Conservation (phyloP, 2,329 filamentous ascomycete genomes). For the Xylaria sp. region DNA sequence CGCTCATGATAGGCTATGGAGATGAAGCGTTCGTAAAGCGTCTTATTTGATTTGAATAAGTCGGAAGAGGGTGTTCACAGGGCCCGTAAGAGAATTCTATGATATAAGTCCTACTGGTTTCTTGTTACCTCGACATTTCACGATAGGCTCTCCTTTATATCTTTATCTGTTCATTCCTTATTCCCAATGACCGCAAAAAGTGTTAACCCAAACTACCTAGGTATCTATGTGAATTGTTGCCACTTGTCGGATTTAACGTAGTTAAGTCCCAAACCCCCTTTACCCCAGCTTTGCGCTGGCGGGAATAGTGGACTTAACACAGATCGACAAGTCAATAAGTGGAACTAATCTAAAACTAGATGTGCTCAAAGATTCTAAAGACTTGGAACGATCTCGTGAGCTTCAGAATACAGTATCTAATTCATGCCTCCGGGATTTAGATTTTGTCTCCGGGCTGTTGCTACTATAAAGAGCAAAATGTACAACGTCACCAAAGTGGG, state of each 20-base stretch:
- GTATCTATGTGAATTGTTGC: too few relatives aligned
- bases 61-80: not conserved
- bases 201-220: not conserved
- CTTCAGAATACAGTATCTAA: too few relatives aligned
- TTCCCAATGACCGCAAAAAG: not conserved
- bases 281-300: not conserved
- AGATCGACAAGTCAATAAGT: not conserved
- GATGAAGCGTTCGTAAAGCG: not conserved
- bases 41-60: not conserved
- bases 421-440: too few relatives aligned
- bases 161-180: too few relatives aligned
- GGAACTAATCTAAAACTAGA: too few relatives aligned
- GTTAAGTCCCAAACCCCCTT: conserved; percentile 13
- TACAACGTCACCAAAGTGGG: too few relatives aligned
- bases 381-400: too few relatives aligned
- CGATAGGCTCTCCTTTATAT: not conserved
- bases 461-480: too few relatives aligned
- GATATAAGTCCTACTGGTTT: not conserved
- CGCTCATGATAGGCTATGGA: conserved; percentile 5
- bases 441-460: too few relatives aligned
- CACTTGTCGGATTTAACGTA: conserved; percentile 13
- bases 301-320: conserved; percentile 24
- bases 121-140: not conserved
- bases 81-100: not conserved
- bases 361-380: too few relatives aligned